A percentile compares a stretch with the other conserved stretches of the same genome.
Evolutionary conservation across 345 rosid genomes (phyloP).

Genomic region (Populus pruinosa): DNA sequence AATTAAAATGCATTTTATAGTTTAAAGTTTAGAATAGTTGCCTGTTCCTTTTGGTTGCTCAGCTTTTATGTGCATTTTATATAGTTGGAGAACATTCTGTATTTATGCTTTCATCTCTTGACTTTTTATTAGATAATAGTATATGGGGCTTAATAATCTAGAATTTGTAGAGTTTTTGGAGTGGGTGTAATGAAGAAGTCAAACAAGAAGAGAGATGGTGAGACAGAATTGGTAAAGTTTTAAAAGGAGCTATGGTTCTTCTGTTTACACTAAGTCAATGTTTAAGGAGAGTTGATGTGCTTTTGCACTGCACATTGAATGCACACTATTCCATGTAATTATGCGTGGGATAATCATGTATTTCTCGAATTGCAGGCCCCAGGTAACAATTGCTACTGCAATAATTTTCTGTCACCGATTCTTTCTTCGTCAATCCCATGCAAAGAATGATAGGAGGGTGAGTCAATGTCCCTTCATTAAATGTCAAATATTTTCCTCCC

Average conservation of each 20-base stretch:
- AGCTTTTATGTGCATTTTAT: too few relatives aligned
- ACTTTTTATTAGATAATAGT: background rate
- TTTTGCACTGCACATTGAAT: background rate
- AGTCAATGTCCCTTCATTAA: conserved; percentile 18
- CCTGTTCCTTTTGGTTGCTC: background rate
- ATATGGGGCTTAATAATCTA: too few relatives aligned
- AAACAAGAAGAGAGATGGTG: background rate
- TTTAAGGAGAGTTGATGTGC: background rate
- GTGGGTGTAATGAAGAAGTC: background rate
- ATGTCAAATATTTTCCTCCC: background rate
- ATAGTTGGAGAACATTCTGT: background rate
- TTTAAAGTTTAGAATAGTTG: background rate
- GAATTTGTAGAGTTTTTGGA: background rate
- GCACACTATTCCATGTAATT: background rate
- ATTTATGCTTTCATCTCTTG: background rate
- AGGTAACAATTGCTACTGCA: conserved; percentile 97
- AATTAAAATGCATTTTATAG: background rate
- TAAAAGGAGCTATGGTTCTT: background rate
- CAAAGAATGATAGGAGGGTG: conserved; percentile 83
- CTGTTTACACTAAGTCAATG: background rate
- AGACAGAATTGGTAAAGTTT: background rate
- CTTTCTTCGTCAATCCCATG: conserved; percentile 91
- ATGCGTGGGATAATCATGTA: background rate
- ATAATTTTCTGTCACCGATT: conserved; percentile 94
- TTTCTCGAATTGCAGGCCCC: conserved; percentile 66